These are phyloP conservation scores for Turritis glabra DNA, from an alignment of 345 rosid genomes.

Conservation along the genomic window DNA sequence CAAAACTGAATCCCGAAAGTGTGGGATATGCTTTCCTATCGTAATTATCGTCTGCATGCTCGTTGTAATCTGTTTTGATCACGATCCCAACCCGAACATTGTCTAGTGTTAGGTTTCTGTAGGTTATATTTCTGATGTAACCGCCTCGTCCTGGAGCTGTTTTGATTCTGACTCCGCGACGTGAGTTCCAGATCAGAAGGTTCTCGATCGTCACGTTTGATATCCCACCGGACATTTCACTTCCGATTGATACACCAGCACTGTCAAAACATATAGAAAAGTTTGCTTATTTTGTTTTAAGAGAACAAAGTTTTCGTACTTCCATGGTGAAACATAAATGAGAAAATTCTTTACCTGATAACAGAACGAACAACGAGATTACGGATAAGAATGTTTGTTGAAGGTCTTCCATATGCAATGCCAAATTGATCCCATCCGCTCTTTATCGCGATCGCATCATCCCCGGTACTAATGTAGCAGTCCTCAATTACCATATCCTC, in stretches of 20 bases:
- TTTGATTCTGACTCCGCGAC: constrained; percentile 86
- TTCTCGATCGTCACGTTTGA: constrained; percentile 78
- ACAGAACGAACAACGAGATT: constrained; percentile 84
- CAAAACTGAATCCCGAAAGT: constrained; percentile 60
- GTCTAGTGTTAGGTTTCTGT: constrained; percentile 72
- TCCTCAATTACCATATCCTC: constrained; percentile 94
- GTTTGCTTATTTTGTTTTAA: neutral
- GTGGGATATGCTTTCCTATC: constrained; percentile 66
- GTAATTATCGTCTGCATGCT: constrained; percentile 74
- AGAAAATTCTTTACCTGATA: constrained; percentile 68
- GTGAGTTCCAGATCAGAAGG: constrained; percentile 71
- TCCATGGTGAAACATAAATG: constrained; percentile 10
- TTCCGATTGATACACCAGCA: constrained; percentile 89
- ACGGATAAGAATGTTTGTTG: constrained; percentile 78
- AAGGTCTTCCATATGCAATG: constrained; percentile 77
- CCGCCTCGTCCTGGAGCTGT: constrained; percentile 94
- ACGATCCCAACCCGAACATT: constrained; percentile 85
- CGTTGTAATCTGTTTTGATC: constrained; percentile 88
- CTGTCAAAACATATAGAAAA: constrained; percentile 39
- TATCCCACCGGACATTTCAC: constrained; percentile 95
- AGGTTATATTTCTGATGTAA: constrained; percentile 59
- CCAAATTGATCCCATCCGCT: constrained; percentile 99
- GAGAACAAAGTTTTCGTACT: neutral
- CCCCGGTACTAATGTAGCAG: constrained; percentile 96
- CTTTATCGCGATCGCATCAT: constrained; percentile 92